A percentile compares a stretch with the other conserved stretches of the same genome.
These are phyloP conservation scores for Lentinula guzmanii DNA, from an alignment of 768 basidiomycete genomes.

Conservation along the genomic window DNA sequence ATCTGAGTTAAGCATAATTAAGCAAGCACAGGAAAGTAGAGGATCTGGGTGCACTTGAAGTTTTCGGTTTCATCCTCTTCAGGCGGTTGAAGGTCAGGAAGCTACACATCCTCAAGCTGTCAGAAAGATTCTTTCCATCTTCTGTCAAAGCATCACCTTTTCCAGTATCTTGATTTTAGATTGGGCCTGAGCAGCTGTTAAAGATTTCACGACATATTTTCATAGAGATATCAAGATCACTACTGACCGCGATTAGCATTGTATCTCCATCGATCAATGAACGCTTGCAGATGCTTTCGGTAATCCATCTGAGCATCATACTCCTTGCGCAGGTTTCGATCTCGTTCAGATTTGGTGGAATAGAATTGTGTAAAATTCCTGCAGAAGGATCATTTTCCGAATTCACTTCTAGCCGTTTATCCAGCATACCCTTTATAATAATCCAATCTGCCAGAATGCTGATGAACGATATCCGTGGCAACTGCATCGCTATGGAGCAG, in stretches of 20 bases:
- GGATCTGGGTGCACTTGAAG: constrained; percentile 58
- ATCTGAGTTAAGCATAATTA: constrained; percentile 33
- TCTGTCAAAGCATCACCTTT: constrained; percentile 40
- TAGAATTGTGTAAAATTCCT: constrained; percentile 99
- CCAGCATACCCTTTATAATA: constrained; percentile 86
- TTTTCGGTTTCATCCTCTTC: constrained; percentile 89
- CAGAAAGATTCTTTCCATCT: background rate
- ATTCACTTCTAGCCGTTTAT: background rate
- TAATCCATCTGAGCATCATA: constrained; percentile 97
- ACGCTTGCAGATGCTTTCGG: constrained; percentile 91
- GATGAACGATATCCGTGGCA: constrained; percentile 97
- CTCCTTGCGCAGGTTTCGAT: constrained; percentile 86
- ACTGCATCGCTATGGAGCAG: constrained; percentile 66
- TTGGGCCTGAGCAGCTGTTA: constrained; percentile 77
- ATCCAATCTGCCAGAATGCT: constrained; percentile 86
- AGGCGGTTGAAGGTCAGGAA: constrained; percentile 91
- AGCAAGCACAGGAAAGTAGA: background rate
- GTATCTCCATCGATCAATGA: constrained; percentile 98
- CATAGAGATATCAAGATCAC: constrained; percentile 3
- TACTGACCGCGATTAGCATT: constrained; percentile 82
- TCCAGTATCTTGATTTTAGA: constrained; percentile 71
- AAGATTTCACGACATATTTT: background rate
- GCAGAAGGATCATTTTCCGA: constrained; percentile 1
- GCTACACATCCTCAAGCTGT: constrained; percentile 29
- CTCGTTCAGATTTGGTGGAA: constrained; percentile 94